Evolutionary conservation across 768 basidiomycete genomes (phyloP).

Genomic region (Boletus huronensis): DNA sequence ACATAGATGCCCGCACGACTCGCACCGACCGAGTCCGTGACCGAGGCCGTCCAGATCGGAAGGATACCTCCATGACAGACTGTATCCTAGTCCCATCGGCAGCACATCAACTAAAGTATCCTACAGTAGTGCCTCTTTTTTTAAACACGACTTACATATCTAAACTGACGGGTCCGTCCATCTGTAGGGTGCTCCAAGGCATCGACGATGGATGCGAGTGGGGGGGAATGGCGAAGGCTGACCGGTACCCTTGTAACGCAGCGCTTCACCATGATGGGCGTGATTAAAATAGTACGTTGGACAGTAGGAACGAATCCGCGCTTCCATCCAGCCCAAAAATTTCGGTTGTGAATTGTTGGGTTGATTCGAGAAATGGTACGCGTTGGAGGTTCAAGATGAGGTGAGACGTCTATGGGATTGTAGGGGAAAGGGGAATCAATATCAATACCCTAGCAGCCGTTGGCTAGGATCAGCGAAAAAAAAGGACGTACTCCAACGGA

Average conservation of each 20-base stretch:
- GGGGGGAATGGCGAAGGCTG: neutral
- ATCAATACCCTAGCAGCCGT: neutral
- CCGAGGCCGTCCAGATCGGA: neutral
- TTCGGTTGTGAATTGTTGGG: conserved; percentile 15
- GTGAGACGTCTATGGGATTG: conserved; percentile 13
- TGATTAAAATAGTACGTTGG: neutral
- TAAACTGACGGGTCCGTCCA: neutral
- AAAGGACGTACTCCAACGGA: conserved; percentile 17
- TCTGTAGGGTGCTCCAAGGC: neutral
- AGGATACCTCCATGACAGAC: neutral
- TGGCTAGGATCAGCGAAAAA: neutral
- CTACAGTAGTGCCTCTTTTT: neutral
- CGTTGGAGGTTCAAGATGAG: conserved; percentile 20
- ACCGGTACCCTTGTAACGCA: neutral
- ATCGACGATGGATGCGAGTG: neutral
- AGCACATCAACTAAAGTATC: neutral
- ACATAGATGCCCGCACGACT: neutral
- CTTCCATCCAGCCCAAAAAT: conserved; percentile 11
- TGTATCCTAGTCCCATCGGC: neutral
- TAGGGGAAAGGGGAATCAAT: too few species aligned
- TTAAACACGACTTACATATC: neutral
- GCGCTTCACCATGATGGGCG: neutral
- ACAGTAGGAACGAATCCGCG: conserved; percentile 15
- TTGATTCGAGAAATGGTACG: fast-evolving
- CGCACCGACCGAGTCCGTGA: too few species aligned